Conservation (phyloP, 441 rosid genomes). For the Pelargonium cotyledonis region DNA sequence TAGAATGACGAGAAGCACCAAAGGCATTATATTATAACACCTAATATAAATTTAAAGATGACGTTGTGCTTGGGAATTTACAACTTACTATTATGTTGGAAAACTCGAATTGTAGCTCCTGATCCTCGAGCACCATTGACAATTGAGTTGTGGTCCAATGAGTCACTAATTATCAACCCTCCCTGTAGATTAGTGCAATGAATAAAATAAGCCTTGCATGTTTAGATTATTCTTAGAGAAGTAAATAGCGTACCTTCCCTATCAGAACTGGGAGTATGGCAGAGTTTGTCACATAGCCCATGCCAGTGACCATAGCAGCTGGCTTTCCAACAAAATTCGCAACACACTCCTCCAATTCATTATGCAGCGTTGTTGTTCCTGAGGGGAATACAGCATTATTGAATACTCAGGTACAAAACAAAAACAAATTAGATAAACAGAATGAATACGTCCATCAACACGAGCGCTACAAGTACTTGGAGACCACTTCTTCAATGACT, state of each 20-base stretch:
- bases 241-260: constrained; percentile 39
- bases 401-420: constrained; percentile 1
- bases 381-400: constrained; percentile 9
- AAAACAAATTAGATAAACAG: not conserved
- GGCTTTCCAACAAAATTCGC: constrained; percentile 77
- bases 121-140: constrained; percentile 93
- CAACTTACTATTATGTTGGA: constrained; percentile 69
- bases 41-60: not conserved
- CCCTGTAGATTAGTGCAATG: constrained; percentile 36
- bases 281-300: constrained; percentile 84
- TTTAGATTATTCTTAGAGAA: not conserved
- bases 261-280: constrained; percentile 69
- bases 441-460: constrained; percentile 58
- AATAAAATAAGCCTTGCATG: not conserved
- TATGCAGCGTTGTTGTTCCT: constrained; percentile 64
- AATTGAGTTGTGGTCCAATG: constrained; percentile 79
- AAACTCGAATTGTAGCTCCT: constrained; percentile 74
- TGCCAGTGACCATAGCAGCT: constrained; percentile 71
- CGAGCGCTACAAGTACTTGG: constrained; percentile 76
- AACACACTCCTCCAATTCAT: constrained; percentile 65
- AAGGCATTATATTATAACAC: not conserved
- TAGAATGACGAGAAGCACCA: constrained; percentile 4
- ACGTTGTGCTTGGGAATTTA: not conserved
- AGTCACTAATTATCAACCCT: constrained; percentile 71
- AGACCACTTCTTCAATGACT: constrained; percentile 56